These are phyloP conservation scores for Ziziphus jujuba DNA, from an alignment of 306 rosid species.

Conservation along the genomic window DNA sequence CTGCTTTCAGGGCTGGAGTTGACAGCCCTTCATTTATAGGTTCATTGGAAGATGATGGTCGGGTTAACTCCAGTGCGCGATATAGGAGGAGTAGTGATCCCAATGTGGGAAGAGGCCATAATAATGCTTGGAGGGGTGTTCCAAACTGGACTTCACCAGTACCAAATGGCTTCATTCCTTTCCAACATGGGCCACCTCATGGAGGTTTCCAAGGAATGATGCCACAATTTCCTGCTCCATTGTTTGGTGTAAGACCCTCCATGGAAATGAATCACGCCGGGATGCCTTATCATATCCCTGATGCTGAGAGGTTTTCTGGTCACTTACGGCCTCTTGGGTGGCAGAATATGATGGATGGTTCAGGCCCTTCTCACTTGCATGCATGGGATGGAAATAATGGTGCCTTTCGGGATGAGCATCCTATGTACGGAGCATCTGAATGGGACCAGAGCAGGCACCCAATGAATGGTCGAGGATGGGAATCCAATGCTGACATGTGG, in stretches of 20 bases:
- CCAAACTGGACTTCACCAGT: conserved; percentile 83
- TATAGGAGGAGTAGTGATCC: conserved; percentile 75
- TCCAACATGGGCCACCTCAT: conserved; percentile 87
- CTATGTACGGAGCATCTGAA: conserved; percentile 71
- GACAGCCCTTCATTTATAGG: conserved; percentile 75
- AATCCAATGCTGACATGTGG: conserved; percentile 79
- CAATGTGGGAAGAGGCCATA: conserved; percentile 75
- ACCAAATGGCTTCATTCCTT: conserved; percentile 90
- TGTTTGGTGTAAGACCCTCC: conserved; percentile 83
- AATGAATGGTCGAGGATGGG: conserved; percentile 82
- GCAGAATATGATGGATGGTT: conserved; percentile 88
- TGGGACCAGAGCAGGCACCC: conserved; percentile 91
- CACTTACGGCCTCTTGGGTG: conserved; percentile 93
- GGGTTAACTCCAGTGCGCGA: conserved; percentile 74
- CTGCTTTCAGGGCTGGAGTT: conserved; percentile 66
- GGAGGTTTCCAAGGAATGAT: conserved; percentile 88
- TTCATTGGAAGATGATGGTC: conserved; percentile 78
- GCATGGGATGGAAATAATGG: conserved; percentile 93
- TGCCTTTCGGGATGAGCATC: conserved; percentile 75
- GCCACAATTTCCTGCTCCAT: conserved; percentile 83
- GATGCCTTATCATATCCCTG: conserved; percentile 84
- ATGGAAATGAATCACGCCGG: conserved; percentile 83
- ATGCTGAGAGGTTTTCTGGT: conserved; percentile 82
- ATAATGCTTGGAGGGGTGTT: conserved; percentile 91
- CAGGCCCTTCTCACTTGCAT: conserved; percentile 88